Evolutionary conservation across 23 red algal species (phyloP), one percentile per base, ranked within the genome.

Genomic region (Gracilaria gracilis): DNA sequence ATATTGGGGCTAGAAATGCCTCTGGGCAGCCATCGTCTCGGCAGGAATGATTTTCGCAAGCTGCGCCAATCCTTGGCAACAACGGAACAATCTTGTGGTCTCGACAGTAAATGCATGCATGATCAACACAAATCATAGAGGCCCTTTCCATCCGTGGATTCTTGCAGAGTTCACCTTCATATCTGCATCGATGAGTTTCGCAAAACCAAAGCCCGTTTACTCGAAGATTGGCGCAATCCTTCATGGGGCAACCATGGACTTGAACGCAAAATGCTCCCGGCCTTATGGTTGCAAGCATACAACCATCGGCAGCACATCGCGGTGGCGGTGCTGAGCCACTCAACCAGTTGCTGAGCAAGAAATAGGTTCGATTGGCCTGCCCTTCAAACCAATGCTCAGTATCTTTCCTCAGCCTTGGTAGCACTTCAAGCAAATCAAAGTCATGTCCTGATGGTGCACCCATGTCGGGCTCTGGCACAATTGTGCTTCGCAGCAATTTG

Each of bases 281-380:
- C 39, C 46, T 57, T 71, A 50, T 46, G 35, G 71, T 89, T 7
- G 44, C 33, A 14, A 89, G 47, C 33, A 79, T 7, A 50, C 85
- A 89, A 21, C 50, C 85, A 15, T 62, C 71, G 25, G 34, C 70
- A 50, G 51, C 67, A 79, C 85, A 89, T 48, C 85, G 46, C 20
- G 85, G 85, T n/a, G 85, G 85, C 4, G 85, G 85, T 4, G 65
- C 42, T 9, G 32, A 37, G 14, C 85, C 85, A 11, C 24, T 14
- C 29, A 89, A 40, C 85, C 85, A 89, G 17, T 89, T 59, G 20
- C 39, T n/a, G 17, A 89, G 6, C 48, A 89, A 67, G 66, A 89
- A 89, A 20, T 61, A 59, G 17, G 37, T 12, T 71, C 13, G 70
- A 72, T 67, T 32, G 25, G 15, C 73, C 46, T 49, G 57, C 17